Conservation (phyloP, 2,329 filamentous ascomycete species). For the Grosmannia clavigera region DNA sequence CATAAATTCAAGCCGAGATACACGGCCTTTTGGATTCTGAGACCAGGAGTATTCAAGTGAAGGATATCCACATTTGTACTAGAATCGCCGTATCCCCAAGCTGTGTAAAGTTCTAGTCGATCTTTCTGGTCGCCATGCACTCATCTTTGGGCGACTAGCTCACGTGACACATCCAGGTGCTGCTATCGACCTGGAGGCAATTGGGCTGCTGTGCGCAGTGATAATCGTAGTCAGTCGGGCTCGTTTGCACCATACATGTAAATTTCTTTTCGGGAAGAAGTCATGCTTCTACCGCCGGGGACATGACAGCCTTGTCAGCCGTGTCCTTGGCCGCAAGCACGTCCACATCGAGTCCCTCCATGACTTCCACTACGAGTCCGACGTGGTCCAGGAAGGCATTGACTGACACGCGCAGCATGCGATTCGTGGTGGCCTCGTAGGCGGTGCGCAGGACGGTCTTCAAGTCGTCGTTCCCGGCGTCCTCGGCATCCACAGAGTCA, state of each 20-base stretch:
- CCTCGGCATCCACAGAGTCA: not conserved
- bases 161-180: no score
- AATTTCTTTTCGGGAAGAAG: not conserved
- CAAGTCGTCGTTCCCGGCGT: conserved; percentile 4
- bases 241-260: not conserved
- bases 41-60: not conserved
- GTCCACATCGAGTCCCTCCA: conserved; percentile 82
- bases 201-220: no score
- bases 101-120: no score
- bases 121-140: no score
- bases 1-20: not conserved
- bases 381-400: conserved; percentile 94
- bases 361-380: conserved; percentile 72
- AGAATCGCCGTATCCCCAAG: no score
- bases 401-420: conserved; percentile 91
- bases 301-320: not conserved
- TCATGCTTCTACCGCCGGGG: not conserved
- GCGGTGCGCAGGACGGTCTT: conserved; percentile 51
- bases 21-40: not conserved
- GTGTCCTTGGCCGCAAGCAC: conserved; percentile 38
- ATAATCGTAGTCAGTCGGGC: no score
- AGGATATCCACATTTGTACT: no score
- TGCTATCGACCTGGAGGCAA: no score
- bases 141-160: no score
- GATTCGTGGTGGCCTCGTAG: conserved; percentile 83